These are phyloP conservation scores for Pilobolus umbonatus DNA, from an alignment of 192 early-diverging fungal species.

Conservation along the genomic window DNA sequence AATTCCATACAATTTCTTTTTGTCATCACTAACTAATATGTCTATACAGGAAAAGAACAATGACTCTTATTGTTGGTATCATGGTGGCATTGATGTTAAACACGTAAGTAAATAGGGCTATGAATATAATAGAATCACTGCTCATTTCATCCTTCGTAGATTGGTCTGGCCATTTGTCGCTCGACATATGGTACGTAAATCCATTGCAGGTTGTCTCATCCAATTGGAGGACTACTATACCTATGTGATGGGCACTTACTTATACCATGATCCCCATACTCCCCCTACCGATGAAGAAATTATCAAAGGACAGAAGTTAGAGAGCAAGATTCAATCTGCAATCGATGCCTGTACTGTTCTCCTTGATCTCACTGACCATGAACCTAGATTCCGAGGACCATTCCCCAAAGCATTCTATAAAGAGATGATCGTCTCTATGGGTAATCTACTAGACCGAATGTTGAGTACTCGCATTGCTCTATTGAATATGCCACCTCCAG, in stretches of 20 bases:
- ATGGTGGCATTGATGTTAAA: slow-evolving; percentile 49
- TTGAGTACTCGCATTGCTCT: slow-evolving; percentile 56
- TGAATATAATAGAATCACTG: neutral
- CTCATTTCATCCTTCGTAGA: slow-evolving; percentile 12
- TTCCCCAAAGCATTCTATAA: slow-evolving; percentile 64
- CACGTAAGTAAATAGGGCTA: slow-evolving; percentile 19
- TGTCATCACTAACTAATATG: neutral
- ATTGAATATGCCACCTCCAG: slow-evolving; percentile 33
- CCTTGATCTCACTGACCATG: slow-evolving; percentile 57
- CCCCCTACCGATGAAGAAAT: slow-evolving; percentile 16
- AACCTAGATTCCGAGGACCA: slow-evolving; percentile 68
- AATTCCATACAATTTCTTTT: slow-evolving; percentile 1
- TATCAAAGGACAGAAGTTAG: slow-evolving; percentile 18
- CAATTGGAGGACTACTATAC: slow-evolving; percentile 61
- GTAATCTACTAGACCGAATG: slow-evolving; percentile 66
- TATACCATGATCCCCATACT: slow-evolving; percentile 46
- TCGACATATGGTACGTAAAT: slow-evolving; percentile 59
- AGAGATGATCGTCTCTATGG: slow-evolving; percentile 57
- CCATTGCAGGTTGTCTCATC: slow-evolving; percentile 36
- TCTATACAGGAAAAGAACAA: slow-evolving; percentile 38
- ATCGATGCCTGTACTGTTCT: slow-evolving; percentile 36
- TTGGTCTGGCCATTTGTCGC: slow-evolving; percentile 72
- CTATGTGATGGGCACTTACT: slow-evolving; percentile 58
- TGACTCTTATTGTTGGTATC: slow-evolving; percentile 57
- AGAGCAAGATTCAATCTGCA: slow-evolving; percentile 19